phyloP scores from a whole-genome alignment of 306 rosid genomes.

The Cucurbita maxima region DNA sequence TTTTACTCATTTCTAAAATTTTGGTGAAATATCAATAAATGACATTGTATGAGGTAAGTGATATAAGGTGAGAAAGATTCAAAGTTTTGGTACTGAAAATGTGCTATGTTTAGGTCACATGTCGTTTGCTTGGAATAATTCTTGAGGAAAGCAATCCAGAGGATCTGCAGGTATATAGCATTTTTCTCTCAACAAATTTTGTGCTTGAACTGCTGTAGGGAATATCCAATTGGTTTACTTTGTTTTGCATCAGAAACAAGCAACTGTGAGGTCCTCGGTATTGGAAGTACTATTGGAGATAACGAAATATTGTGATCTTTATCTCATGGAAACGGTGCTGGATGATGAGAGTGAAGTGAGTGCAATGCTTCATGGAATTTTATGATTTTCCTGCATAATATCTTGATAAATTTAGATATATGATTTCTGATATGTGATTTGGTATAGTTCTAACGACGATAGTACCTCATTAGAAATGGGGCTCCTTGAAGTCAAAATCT shows the following conservation, averaged over 20 bases:
- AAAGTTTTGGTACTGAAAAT: background rate
- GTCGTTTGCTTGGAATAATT: constrained; percentile 78
- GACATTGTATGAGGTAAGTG: background rate
- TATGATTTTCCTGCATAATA: background rate
- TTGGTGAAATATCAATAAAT: background rate
- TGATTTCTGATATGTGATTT: background rate
- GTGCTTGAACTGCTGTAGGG: constrained; percentile 1
- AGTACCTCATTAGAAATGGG: background rate
- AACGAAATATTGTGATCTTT: constrained; percentile 79
- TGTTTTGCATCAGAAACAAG: constrained; percentile 57
- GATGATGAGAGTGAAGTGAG: constrained; percentile 88
- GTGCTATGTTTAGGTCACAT: constrained; percentile 51
- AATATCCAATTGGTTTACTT: constrained; percentile 9
- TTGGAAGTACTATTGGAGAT: constrained; percentile 85
- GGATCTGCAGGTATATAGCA: constrained; percentile 73
- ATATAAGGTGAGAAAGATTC: background rate
- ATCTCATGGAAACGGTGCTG: constrained; percentile 88
- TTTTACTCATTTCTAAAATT: no score
- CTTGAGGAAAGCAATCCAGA: constrained; percentile 81
- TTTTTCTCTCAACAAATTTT: background rate
- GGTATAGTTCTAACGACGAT: background rate
- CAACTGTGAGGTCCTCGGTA: constrained; percentile 70
- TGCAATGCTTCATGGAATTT: constrained; percentile 3
- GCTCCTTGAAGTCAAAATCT: background rate
- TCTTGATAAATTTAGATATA: background rate